Base-by-base conservation (phyloP, 2,329 filamentous ascomycete species). In the Zarea fungicola region DNA sequence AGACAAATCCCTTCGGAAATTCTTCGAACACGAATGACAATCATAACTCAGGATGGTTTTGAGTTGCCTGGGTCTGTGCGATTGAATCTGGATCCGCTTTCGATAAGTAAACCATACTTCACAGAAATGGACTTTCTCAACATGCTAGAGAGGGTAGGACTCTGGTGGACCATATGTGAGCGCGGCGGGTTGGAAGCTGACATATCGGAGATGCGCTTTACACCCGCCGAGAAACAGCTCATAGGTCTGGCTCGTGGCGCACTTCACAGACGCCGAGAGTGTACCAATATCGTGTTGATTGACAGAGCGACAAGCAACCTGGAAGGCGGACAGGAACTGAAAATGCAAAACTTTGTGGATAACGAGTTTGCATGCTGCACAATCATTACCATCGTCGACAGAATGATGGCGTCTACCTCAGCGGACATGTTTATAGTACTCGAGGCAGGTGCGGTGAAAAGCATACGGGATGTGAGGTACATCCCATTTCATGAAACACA, bases 301-400 rank as follows among this genome's bases (percentile, higher is more conserved):
- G 47, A 49, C 32, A 14, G 31, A 16, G 32, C 26, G 9, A 26
- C 29, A 3, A 49, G 21, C 18, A 13, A 18, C 3, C 42, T 53
- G 13, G 74, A 76, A 49, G 73, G 72, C 64, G 64, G 68, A 42
- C 50, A 42, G 7, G 39, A 52, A 5, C 25, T 35, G 3, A 25
- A 35, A 25, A 49, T 56, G 40, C 10, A 32, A 2, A 22, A 28
- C 16, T 35, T 54, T 3, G 43, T 56, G 2, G 42, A 45, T 18
- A 25, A 25, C 2, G 51, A 52, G 9, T 56, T 56, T 19, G 46
- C 29, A 3, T 10, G 23, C 13, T 44, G 51, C 21, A 56, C 51
- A 5, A 23, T 55, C 11, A n/a, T 55, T 1, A 49, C 48, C 5
- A 42, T 54, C n/a, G 42, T 49, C 13, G 52, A 55, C n/a, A 46